Evolutionary conservation across 163 green algal species (phyloP).

Genomic region (Volvox carteri): DNA sequence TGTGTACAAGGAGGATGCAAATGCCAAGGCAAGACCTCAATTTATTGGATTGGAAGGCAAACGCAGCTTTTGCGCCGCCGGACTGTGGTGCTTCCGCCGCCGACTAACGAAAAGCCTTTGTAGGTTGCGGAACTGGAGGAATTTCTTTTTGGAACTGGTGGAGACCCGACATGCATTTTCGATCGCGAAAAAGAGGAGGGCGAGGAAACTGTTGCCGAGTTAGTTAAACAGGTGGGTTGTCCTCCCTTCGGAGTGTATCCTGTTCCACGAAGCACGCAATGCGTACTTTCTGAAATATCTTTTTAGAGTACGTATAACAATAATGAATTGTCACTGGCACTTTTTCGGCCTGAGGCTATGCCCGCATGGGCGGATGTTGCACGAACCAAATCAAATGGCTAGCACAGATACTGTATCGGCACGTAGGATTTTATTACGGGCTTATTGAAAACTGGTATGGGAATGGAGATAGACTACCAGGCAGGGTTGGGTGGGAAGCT

Average conservation of each 20-base stretch:
- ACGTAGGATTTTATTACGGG: no score
- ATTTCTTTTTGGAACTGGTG: constrained; percentile 51
- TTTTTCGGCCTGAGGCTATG: no score
- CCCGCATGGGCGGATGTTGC: no score
- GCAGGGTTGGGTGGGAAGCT: no score
- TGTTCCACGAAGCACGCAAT: background rate
- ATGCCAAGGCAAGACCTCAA: constrained; percentile 9
- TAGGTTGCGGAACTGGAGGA: constrained; percentile 46
- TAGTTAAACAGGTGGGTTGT: constrained; percentile 33
- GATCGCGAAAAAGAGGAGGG: constrained; percentile 18
- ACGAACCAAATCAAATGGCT: no score
- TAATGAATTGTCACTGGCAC: no score
- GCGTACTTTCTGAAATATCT: no score
- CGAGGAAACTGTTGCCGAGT: constrained; percentile 46
- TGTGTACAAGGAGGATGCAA: constrained; percentile 46
- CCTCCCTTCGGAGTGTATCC: background rate
- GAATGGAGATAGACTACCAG: no score
- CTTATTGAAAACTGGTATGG: no score
- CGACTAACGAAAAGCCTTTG: constrained; percentile 25
- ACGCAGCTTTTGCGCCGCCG: background rate
- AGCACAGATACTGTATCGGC: no score
- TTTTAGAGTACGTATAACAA: no score
- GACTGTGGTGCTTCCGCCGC: background rate
- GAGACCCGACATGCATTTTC: background rate
- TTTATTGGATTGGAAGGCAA: background rate